Evolutionary conservation across 2,329 filamentous ascomycete species (phyloP), one percentile per base, ranked within the genome.

Genomic region (Metarhizium album): DNA sequence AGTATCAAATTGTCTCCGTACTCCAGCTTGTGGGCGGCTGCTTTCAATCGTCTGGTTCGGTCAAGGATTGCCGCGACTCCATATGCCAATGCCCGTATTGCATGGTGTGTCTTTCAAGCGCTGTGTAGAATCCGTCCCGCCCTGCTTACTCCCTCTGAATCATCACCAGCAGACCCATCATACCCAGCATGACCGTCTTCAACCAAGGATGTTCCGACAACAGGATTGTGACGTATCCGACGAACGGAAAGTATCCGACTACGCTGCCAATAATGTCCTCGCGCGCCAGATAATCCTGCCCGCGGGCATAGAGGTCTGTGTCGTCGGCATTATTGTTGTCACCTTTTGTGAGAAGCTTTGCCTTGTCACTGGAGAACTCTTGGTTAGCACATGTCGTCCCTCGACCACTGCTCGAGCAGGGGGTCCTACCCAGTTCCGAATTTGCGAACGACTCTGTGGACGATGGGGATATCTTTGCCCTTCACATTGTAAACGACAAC

Each of bases 241-340:
- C 90, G 62, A 93, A 94, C 0, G 93, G 93, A 52, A 97, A 83
- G 66, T 94, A 98, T 37, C 80, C 93, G 11, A 93, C 75, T 6
- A 97, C 93, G 59, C 87, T 95, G 45, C 93, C 93, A 52, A 98
- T 88, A 51, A 98, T 90, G 64, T 97, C 91, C 64, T 86, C 79
- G 53, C 93, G 80, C 65, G 86, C 83, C 45, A 98, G 76, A 66
- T 88, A 95, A 63, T 88, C 87, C 70, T 98, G 91, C 18, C 86
- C 88, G 38, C 75, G 74, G 2, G 93, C 90, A 66, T 95, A 95
- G 13, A 72, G 58, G 65, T 96, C 90, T 16, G 89, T 95, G 66
- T 98, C 93, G 67, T 97, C 91, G 42, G 88, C 87, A 7, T 82
- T 70, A 66, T 98, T 98, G 75, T 97, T 98, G 71, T 98, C 93